These are phyloP conservation scores for Otatea glauca DNA, from an alignment of 176 grass and related monocot species.

Conservation along the genomic window DNA sequence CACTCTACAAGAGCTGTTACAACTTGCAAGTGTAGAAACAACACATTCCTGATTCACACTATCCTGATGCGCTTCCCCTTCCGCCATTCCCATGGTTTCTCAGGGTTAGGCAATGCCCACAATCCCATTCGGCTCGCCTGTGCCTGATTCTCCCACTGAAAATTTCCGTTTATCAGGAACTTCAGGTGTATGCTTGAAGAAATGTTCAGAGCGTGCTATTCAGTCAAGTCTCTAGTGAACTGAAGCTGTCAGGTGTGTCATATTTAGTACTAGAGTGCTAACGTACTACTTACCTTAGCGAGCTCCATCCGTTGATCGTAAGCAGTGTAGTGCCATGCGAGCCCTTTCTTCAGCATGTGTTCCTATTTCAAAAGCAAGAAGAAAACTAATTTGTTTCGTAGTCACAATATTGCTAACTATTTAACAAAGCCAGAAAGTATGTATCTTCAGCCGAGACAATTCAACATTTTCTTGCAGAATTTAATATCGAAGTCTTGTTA, in stretches of 20 bases:
- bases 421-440: not conserved
- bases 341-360: constrained; percentile 82
- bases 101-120: constrained; percentile 58
- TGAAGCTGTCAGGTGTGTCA: not conserved
- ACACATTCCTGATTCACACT: constrained; percentile 22
- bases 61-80: constrained; percentile 44
- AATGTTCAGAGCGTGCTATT: not conserved
- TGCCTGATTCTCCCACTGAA: constrained; percentile 84
- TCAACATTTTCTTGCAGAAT: not conserved
- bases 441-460: not conserved
- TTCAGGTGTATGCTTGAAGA: not conserved
- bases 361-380: constrained; percentile 41
- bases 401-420: not conserved
- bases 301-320: constrained; percentile 69
- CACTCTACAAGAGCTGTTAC: not conserved
- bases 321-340: constrained; percentile 79
- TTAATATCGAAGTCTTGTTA: not conserved
- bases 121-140: constrained; percentile 46
- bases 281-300: constrained; percentile 49
- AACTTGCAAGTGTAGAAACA: not conserved
- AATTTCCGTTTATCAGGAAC: constrained; percentile 33
- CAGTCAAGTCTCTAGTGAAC: not conserved
- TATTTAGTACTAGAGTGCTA: constrained; percentile 11
- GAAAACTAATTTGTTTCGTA: not conserved
- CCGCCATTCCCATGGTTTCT: constrained; percentile 94